Base-by-base conservation (phyloP, 2,329 filamentous ascomycete species). In the Cylindrodendrum hubeiense region DNA sequence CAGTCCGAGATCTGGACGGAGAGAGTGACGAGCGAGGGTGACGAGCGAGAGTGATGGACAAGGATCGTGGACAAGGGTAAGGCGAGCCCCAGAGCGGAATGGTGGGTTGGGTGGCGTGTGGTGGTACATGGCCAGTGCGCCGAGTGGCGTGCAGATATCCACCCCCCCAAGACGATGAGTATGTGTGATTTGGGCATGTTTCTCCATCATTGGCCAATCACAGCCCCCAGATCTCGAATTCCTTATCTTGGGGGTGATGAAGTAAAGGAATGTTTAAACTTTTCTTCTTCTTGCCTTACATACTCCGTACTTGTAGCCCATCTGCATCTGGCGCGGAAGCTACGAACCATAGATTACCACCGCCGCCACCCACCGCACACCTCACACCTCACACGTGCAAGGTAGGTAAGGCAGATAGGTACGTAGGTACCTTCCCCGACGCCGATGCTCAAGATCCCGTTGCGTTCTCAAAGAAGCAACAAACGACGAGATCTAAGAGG, bases 221-320 rank as follows among this genome's bases (percentile, higher is more conserved):
- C 21, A 19, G 43, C 33, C 22, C 17, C 19, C 22, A 44, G 54
- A 57, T 62, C 46, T 66, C 33, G 53, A 33, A 21, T 44, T 62
- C 33, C 60, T 63, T 63, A 63, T 63, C 60, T 55, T 47, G 60
- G 44, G 28, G 15, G 26, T 56, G 63, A 66, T 66, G 58, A 66
- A 62, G 59, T 66, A 66, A 62, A 43, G 62, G 53, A 57, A 66
- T 57, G 33, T 52, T 51, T 43, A 56, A 60, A 56, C 51, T 41
- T 56, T 62, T 62, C 44, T 44, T 30, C 41, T 37, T 13, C 28
- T 43, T 47, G 28, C 50, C 41, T 54, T 19, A 60, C 41, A 47
- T 19, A 60, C 22, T 37, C 41, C 37, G 22, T 51, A 30, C 28
- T 9, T 30, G 28, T n/a, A n/a, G 28, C 6, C 47, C 50, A 60